These are phyloP conservation scores for Cupressus sempervirens DNA, from an alignment of 75 land plant genomes.

Conservation along the genomic window DNA sequence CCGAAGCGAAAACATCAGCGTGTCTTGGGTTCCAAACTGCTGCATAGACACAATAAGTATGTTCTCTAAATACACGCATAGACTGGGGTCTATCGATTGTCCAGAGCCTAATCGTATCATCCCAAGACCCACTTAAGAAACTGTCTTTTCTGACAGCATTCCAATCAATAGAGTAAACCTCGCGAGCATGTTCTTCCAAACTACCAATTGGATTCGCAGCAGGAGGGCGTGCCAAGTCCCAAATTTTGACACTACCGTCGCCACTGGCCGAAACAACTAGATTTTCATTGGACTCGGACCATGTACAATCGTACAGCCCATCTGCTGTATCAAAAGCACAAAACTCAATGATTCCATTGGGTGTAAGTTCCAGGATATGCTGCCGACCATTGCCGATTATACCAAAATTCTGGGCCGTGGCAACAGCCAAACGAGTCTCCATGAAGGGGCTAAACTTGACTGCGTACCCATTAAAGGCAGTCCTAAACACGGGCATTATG, in stretches of 20 bases:
- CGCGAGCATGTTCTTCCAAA: slow-evolving; percentile 81
- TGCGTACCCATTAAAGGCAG: slow-evolving; percentile 91
- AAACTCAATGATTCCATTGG: slow-evolving; percentile 45
- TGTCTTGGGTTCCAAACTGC: slow-evolving; percentile 87
- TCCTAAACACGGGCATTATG: slow-evolving; percentile 82
- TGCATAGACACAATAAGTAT: slow-evolving; percentile 86
- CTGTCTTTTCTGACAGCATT: slow-evolving; percentile 84
- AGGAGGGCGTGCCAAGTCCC: slow-evolving; percentile 73
- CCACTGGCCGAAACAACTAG: slow-evolving; percentile 83
- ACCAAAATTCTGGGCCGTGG: slow-evolving; percentile 94
- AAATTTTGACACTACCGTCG: slow-evolving; percentile 89
- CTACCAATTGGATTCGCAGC: slow-evolving; percentile 70
- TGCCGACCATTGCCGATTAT: slow-evolving; percentile 94
- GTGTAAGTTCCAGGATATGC: slow-evolving; percentile 76
- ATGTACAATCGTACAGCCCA: slow-evolving; percentile 82
- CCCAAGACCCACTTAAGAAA: slow-evolving; percentile 86
- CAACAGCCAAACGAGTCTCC: slow-evolving; percentile 83
- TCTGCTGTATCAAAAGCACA: slow-evolving; percentile 78
- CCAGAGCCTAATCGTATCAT: slow-evolving; percentile 93
- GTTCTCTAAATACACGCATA: slow-evolving; percentile 80
- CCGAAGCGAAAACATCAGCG: slow-evolving; percentile 86
- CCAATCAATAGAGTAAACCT: slow-evolving; percentile 79
- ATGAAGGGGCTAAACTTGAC: slow-evolving; percentile 92
- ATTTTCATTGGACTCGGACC: slow-evolving; percentile 91
- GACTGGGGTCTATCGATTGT: slow-evolving; percentile 66